Evolutionary conservation across 352 stramenopile species (phyloP).

Genomic region (Pythium angustatum): DNA sequence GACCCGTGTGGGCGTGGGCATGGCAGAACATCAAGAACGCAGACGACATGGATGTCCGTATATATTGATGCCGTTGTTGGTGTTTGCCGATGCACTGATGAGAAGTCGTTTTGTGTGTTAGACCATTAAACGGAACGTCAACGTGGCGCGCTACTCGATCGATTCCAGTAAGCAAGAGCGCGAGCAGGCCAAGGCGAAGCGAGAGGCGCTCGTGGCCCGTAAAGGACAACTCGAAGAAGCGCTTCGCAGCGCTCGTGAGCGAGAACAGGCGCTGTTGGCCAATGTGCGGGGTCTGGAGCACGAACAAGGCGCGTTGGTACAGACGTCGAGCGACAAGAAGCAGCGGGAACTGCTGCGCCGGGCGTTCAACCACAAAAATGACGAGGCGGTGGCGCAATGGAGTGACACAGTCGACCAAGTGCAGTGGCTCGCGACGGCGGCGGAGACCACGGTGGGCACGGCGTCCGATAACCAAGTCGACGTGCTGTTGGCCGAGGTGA

Average conservation of each 20-base stretch:
- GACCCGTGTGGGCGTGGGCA: slow-evolving; percentile 42
- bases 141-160: slow-evolving; percentile 31
- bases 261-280: slow-evolving; percentile 30
- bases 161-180: slow-evolving; percentile 42
- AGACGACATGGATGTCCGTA: slow-evolving; percentile 38
- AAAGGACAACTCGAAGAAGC: slow-evolving; percentile 31
- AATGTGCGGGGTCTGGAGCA: slow-evolving; percentile 34
- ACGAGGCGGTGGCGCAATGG: neutral
- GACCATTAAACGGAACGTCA: slow-evolving; percentile 40
- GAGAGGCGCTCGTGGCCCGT: slow-evolving; percentile 24
- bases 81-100: no score
- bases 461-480: slow-evolving; percentile 30
- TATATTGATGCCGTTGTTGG: neutral
- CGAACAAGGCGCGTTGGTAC: slow-evolving; percentile 20
- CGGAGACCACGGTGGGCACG: neutral
- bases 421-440: neutral
- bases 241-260: slow-evolving; percentile 26
- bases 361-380: slow-evolving; percentile 32
- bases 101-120: no score
- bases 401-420: slow-evolving; percentile 10
- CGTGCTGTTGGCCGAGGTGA: slow-evolving; percentile 38
- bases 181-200: slow-evolving; percentile 29
- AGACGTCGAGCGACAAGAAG: slow-evolving; percentile 17
- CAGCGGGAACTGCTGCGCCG: slow-evolving; percentile 38
- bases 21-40: slow-evolving; percentile 41